phyloP scores from a whole-genome alignment of 768 basidiomycete genomes.

The Tulasnella sp. region DNA sequence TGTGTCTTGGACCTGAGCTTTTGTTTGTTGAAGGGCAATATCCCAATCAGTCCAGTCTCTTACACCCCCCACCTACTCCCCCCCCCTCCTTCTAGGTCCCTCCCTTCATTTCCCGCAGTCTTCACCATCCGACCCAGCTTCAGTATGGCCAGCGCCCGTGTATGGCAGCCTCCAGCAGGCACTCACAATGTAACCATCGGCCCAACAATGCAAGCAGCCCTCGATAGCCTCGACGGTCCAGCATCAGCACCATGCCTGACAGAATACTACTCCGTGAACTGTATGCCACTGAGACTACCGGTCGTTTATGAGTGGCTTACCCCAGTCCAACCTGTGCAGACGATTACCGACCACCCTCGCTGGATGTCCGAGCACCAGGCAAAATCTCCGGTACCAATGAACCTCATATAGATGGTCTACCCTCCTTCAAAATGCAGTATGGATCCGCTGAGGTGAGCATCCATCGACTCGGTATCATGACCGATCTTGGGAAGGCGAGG shows the following conservation, averaged over 20 bases:
- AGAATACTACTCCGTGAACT: conserved; percentile 4
- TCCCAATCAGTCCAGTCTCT: conserved; percentile 20
- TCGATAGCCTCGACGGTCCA: conserved; percentile 30
- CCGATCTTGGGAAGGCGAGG: neutral
- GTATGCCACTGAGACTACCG: neutral
- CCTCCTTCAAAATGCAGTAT: conserved; percentile 64
- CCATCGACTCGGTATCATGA: neutral
- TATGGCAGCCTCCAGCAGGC: conserved; percentile 33
- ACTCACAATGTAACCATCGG: conserved; percentile 22
- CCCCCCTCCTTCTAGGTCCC: neutral
- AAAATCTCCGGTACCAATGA: conserved; percentile 51
- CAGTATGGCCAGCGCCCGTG: conserved; percentile 27
- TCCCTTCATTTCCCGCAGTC: conserved; percentile 3
- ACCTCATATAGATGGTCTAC: conserved; percentile 52
- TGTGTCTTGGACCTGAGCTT: neutral
- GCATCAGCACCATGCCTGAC: conserved; percentile 10
- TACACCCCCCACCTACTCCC: neutral
- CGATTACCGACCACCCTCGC: conserved; percentile 73
- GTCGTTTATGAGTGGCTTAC: neutral
- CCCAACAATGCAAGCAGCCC: conserved; percentile 27
- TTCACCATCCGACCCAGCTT: neutral
- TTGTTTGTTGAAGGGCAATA: conserved; percentile 29
- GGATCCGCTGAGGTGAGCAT: conserved; percentile 64
- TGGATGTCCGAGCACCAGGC: conserved; percentile 68
- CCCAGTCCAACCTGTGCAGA: conserved; percentile 49